Evolutionary conservation across 2,329 filamentous ascomycete species (phyloP), one percentile per base, ranked within the genome.

Genomic region (Colletotrichum viniferum): DNA sequence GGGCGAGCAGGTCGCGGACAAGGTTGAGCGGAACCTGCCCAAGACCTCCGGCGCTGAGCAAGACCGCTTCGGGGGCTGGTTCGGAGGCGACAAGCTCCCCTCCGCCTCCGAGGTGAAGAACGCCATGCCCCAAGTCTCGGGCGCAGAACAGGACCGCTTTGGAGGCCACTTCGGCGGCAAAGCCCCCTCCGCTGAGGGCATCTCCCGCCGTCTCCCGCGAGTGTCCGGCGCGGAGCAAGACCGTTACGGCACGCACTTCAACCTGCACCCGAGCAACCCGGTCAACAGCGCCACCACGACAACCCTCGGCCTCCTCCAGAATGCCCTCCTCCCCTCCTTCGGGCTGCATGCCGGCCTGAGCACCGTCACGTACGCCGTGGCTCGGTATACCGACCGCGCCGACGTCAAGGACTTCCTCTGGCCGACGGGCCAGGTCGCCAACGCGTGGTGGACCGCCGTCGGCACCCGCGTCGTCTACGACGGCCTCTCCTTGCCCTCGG

Each of bases 331-430:
- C 4, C 90, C 90, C 1, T 91, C 89, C 0, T 83, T 92, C 48
- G 85, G 86, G 0, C 82, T 92, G 0, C 89, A 92, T 77, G 85
- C 88, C 0, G 86, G 87, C 5, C 84, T 92, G 14, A 86, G 89
- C 12, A 78, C 88, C 34, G 84, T 89, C 36, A 86, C 90, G 0
- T 92, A 90, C 78, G 85, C 85, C 10, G 83, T 87, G 34, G 88
- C 88, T 1, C 85, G 89, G 28, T 85, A 87, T 65, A 90, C 89
- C 9, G 82, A 91, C 78, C 85, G 87, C n/a, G 86, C 89, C 12
- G 90, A 92, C 71, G 84, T 87, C n/a, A 93, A 92, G 78, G 90
- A 93, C 80, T 90, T 88, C 85, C 81, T 90, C 7, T 92, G 90
- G 90, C 89, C 90, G 1, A 82, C 85, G 5, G 88, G 85, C 4